Conservation (phyloP, 352 stramenopile species). For the Phytophthora sojae region DNA sequence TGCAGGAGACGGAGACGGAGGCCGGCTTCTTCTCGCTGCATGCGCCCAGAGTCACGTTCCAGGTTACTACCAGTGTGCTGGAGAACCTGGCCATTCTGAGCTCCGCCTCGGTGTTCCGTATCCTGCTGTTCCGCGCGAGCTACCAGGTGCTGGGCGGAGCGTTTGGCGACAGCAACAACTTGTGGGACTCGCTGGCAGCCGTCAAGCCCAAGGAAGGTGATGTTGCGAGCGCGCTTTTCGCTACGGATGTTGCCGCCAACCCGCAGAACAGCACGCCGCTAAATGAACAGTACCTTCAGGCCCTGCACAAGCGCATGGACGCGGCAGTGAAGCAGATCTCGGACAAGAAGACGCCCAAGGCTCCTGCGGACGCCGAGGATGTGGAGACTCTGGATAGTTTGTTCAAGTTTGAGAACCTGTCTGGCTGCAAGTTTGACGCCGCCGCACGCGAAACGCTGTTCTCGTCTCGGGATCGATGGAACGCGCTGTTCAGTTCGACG, state of each 20-base stretch:
- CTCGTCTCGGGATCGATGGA: conserved; percentile 52
- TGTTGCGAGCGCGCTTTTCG: conserved; percentile 34
- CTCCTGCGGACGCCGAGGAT: conserved; percentile 45
- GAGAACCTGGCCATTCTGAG: conserved; percentile 58
- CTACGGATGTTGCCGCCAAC: conserved; percentile 21
- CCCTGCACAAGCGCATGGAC: conserved; percentile 45
- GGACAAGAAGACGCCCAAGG: conserved; percentile 34
- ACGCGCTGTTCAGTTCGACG: conserved; percentile 46
- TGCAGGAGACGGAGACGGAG: conserved; percentile 1
- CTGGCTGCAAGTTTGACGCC: conserved; percentile 51
- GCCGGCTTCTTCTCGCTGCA: conserved; percentile 35
- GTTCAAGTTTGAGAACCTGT: conserved; percentile 60
- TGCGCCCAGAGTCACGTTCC: conserved; percentile 43
- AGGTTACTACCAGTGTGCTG: conserved; percentile 51
- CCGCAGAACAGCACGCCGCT: conserved; percentile 38
- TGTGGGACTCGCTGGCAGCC: conserved; percentile 45
- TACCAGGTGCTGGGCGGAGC: conserved; percentile 34
- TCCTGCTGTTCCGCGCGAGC: conserved; percentile 58
- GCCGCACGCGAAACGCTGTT: conserved; percentile 47
- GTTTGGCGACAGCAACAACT: conserved; percentile 25
- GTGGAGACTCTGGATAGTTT: conserved; percentile 53
- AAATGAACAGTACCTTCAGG: conserved; percentile 55
- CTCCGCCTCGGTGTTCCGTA: conserved; percentile 55
- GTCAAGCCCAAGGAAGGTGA: conserved; percentile 41
- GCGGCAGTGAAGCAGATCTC: conserved; percentile 42